Evolutionary conservation across 352 stramenopile genomes (phyloP).

Genomic region (Thalassiosira exigua): DNA sequence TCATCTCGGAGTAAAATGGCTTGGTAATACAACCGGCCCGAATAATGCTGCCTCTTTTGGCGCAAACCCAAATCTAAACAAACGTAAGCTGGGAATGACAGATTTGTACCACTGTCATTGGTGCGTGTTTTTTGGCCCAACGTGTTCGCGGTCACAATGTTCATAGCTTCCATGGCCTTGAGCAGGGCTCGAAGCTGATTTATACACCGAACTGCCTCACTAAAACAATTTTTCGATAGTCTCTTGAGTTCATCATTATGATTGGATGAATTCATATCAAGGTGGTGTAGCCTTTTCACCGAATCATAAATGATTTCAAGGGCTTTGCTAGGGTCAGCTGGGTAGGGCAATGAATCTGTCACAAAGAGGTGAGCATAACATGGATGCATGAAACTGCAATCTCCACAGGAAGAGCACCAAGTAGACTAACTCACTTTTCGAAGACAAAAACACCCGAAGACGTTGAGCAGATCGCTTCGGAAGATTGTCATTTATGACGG

Average conservation of each 20-base stretch:
- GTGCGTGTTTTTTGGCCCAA: constrained; percentile 2
- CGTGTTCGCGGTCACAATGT: constrained; percentile 33
- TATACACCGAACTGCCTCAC: constrained; percentile 32
- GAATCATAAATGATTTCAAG: constrained; percentile 60
- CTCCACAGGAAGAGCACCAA: too few species aligned
- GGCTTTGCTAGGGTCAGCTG: constrained; percentile 61
- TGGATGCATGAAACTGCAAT: too few species aligned
- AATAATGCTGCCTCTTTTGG: constrained; percentile 52
- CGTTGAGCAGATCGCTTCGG: constrained; percentile 26
- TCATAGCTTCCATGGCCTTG: constrained; percentile 56
- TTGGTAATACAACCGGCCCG: constrained; percentile 72
- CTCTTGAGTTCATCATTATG: constrained; percentile 24
- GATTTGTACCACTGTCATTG: constrained; percentile 4
- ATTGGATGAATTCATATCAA: constrained; percentile 43
- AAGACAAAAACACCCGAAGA: too few species aligned
- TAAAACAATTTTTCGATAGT: constrained; percentile 42
- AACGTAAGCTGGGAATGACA: constrained; percentile 65
- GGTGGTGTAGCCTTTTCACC: constrained; percentile 43
- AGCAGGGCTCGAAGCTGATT: constrained; percentile 58
- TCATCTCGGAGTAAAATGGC: constrained; percentile 66
- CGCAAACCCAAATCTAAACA: constrained; percentile 77
- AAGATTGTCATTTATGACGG: constrained; percentile 39
- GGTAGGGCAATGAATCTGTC: constrained; percentile 50
- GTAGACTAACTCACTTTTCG: too few species aligned
- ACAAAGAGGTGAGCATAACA: too few species aligned